Evolutionary conservation across 371 early-diverging fungal genomes (phyloP).

Genomic region (Coemansia sp.): DNA sequence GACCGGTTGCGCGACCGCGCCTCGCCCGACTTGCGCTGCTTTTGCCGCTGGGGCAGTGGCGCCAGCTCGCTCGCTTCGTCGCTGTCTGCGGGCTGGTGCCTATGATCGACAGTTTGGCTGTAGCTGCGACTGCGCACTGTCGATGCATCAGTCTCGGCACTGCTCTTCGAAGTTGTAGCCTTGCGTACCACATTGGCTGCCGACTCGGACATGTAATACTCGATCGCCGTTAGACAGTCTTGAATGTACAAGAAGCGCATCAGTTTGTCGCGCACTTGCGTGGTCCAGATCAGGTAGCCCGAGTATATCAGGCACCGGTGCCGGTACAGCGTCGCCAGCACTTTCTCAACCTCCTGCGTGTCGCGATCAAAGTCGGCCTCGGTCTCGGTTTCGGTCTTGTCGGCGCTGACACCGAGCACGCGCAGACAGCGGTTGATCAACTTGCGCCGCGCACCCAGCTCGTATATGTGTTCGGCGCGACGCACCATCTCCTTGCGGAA

Average conservation of each 20-base stretch:
- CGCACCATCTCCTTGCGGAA: conserved; percentile 42
- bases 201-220: conserved; percentile 52
- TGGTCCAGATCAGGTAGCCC: conserved; percentile 53
- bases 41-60: neutral
- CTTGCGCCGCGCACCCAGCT: conserved; percentile 51
- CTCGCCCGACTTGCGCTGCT: no score
- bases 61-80: neutral
- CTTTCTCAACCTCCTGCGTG: conserved; percentile 45
- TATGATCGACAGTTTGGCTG: neutral
- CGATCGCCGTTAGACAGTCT: conserved; percentile 48
- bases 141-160: neutral
- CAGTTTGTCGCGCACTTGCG: conserved; percentile 50
- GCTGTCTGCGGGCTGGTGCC: neutral
- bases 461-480: conserved; percentile 49
- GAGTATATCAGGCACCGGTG: conserved; percentile 55
- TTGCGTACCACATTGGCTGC: conserved; percentile 52
- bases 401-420: conserved; percentile 34
- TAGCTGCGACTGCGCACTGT: neutral
- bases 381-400: neutral
- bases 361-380: conserved; percentile 31
- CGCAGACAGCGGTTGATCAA: conserved; percentile 51
- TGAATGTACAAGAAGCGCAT: conserved; percentile 53
- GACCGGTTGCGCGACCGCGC: conserved; percentile 8
- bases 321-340: conserved; percentile 49
- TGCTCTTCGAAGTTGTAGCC: conserved; percentile 15